phyloP scores from a whole-genome alignment of 768 basidiomycete species.

The Agaricus subrufescens region DNA sequence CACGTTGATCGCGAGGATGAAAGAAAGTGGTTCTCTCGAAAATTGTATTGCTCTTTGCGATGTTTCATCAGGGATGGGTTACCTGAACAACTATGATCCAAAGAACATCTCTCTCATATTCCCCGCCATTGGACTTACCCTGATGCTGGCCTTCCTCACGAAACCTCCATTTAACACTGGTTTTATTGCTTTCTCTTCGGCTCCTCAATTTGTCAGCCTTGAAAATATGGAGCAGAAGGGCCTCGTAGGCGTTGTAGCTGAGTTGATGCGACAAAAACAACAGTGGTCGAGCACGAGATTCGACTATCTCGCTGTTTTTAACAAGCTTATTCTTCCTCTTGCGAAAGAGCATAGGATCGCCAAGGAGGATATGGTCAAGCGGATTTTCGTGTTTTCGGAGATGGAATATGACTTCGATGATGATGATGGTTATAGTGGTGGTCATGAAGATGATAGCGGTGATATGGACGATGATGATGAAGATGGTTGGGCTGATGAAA shows the following conservation, averaged over 20 bases:
- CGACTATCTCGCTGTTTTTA: constrained; percentile 56
- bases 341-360: constrained; percentile 51
- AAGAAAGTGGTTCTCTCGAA: constrained; percentile 49
- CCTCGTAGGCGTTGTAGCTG: constrained; percentile 30
- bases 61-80: constrained; percentile 74
- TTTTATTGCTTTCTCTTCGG: constrained; percentile 64
- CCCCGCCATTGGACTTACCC: constrained; percentile 62
- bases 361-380: constrained; percentile 70
- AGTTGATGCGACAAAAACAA: constrained; percentile 23
- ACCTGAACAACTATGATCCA: constrained; percentile 9
- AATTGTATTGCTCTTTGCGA: constrained; percentile 68
- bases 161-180: constrained; percentile 58
- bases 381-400: constrained; percentile 71
- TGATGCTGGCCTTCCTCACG: constrained; percentile 59
- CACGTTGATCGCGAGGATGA: constrained; percentile 46
- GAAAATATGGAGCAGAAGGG: constrained; percentile 30
- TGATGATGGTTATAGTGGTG: too few species aligned
- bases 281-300: constrained; percentile 54
- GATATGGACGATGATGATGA: too few species aligned
- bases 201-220: constrained; percentile 45
- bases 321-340: constrained; percentile 55
- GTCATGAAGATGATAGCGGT: too few species aligned
- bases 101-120: constrained; percentile 41
- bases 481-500: background rate
- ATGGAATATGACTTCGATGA: constrained; percentile 62